Percentiles rank a stretch among this genome's conserved stretches.
Conservation (phyloP, 805 yeast genomes). For the Candida ascalaphidarum region DNA sequence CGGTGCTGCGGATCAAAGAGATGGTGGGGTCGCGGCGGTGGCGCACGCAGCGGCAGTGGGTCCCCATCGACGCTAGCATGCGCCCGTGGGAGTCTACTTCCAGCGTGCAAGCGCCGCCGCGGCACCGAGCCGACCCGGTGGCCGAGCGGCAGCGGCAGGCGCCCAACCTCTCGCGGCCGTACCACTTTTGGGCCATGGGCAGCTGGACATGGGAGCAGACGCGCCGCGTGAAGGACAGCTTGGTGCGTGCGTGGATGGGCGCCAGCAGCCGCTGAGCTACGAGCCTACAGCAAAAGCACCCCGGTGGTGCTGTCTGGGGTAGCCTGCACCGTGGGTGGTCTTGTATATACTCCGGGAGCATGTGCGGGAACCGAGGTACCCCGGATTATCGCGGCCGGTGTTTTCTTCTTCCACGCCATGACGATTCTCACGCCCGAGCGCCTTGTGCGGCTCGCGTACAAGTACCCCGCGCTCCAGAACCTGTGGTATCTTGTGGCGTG, state of each 20-base stretch:
- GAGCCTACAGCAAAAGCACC: too few relatives aligned
- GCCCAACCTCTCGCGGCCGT: slow-evolving; percentile 7
- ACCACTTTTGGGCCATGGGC: slow-evolving; percentile 58
- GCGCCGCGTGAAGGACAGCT: slow-evolving; percentile 39
- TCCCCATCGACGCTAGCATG: slow-evolving; percentile 41
- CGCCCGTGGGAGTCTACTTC: slow-evolving; percentile 47
- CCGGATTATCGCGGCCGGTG: too few relatives aligned
- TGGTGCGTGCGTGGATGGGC: slow-evolving; percentile 50
- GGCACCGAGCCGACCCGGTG: neutral
- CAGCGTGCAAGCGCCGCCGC: neutral
- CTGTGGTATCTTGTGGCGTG: slow-evolving; percentile 78
- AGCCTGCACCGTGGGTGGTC: too few relatives aligned
- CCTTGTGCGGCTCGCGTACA: slow-evolving; percentile 41
- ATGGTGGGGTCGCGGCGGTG: slow-evolving; percentile 47
- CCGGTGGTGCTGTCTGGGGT: too few relatives aligned
- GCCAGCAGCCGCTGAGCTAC: too few relatives aligned
- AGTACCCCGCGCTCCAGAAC: slow-evolving; percentile 44
- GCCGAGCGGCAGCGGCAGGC: neutral
- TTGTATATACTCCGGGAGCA: too few relatives aligned
- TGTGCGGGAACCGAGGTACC: too few relatives aligned
- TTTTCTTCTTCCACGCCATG: slow-evolving; percentile 3
- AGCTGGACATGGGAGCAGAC: slow-evolving; percentile 44
- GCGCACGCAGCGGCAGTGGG: slow-evolving; percentile 44
- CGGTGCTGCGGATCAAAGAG: slow-evolving; percentile 56
- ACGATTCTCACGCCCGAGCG: slow-evolving; percentile 44